Percentiles rank a stretch among this genome's conserved stretches.
Conservation (phyloP, 768 basidiomycete species). For the Dioszegia aurantiaca region DNA sequence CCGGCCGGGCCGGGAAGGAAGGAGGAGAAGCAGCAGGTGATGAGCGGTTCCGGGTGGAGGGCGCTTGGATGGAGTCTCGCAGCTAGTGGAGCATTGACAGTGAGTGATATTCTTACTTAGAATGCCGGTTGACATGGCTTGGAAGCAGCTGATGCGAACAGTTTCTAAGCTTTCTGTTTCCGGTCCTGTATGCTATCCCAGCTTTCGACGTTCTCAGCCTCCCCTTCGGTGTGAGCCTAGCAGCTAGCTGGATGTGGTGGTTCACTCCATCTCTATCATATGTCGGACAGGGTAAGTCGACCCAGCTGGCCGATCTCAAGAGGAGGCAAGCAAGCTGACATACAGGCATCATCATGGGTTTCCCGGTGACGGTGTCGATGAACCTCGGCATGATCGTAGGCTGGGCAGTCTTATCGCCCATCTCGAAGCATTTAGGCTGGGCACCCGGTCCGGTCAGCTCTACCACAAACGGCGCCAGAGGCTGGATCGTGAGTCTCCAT, state of each 20-base stretch:
- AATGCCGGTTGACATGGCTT: no score
- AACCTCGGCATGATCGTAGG: conserved; percentile 93
- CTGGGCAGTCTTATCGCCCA: conserved; percentile 88
- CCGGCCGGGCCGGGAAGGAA: conserved; percentile 1
- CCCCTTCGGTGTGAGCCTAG: conserved; percentile 72
- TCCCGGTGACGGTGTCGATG: conserved; percentile 91
- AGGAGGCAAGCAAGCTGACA: conserved; percentile 85
- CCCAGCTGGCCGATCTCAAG: conserved; percentile 19
- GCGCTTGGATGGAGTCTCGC: conserved; percentile 74
- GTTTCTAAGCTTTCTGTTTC: conserved; percentile 85
- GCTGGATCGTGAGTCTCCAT: conserved; percentile 48
- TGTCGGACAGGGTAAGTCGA: not conserved
- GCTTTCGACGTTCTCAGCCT: conserved; percentile 55
- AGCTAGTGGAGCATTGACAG: conserved; percentile 72
- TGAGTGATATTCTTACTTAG: conserved; percentile 54
- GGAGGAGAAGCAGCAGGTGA: conserved; percentile 56
- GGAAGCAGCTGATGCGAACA: conserved; percentile 53
- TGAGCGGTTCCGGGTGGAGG: conserved; percentile 71
- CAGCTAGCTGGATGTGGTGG: conserved; percentile 86
- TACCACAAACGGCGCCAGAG: conserved; percentile 78
- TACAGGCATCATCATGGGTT: conserved; percentile 98
- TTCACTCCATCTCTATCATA: conserved; percentile 20
- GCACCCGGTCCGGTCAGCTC: conserved; percentile 88
- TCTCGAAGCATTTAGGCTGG: conserved; percentile 80
- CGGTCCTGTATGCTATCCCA: conserved; percentile 80